These are phyloP conservation scores for Cercophora sp. DNA, from an alignment of 495 filamentous ascomycete species.

Conservation along the genomic window DNA sequence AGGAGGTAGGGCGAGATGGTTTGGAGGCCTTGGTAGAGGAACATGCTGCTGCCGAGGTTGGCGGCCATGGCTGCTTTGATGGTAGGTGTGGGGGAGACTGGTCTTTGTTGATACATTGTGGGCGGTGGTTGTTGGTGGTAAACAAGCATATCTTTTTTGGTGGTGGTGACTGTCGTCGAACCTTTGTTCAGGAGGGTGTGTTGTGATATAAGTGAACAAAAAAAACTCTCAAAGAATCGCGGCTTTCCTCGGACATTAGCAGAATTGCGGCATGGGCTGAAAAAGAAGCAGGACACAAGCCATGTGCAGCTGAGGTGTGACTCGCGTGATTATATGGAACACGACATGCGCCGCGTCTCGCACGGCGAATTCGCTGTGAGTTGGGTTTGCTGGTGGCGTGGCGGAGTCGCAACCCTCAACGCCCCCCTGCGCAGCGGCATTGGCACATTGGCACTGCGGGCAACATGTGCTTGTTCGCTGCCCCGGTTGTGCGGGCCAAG, in stretches of 20 bases:
- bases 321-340: slow-evolving; percentile 7
- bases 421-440: too few species aligned
- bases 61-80: slow-evolving; percentile 22
- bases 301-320: slow-evolving; percentile 4
- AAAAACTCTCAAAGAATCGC: too few species aligned
- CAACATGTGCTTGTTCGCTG: too few species aligned
- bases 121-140: not conserved
- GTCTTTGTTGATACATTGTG: not conserved
- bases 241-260: too few species aligned
- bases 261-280: slow-evolving; percentile 2
- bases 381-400: not conserved
- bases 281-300: not conserved
- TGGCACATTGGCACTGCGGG: too few species aligned
- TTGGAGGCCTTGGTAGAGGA: slow-evolving; percentile 10
- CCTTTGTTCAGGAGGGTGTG: not conserved
- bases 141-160: not conserved
- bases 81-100: not conserved
- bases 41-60: slow-evolving; percentile 16
- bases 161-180: too few species aligned
- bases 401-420: slow-evolving; percentile 2
- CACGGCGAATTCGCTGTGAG: not conserved
- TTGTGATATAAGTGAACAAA: not conserved
- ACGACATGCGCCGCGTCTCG: not conserved
- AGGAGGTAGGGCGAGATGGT: slow-evolving; percentile 12
- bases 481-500: not conserved